Conservation (phyloP, 2,329 filamentous ascomycete species). For the Aureobasidium sp. region DNA sequence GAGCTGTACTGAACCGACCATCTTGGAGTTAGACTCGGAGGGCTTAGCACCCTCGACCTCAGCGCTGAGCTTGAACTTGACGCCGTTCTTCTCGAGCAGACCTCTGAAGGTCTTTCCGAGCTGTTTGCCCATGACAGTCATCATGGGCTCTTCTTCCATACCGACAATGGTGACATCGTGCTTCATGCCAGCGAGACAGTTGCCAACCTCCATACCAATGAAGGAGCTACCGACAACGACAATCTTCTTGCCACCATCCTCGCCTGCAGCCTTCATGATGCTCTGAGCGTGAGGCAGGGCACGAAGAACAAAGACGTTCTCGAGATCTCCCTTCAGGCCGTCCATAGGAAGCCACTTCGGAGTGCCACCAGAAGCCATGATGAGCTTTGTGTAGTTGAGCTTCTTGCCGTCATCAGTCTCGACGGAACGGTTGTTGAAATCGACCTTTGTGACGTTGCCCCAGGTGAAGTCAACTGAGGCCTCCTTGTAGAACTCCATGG, state of each 20-base stretch:
- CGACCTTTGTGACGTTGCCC: conserved; percentile 60
- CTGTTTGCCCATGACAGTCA: conserved; percentile 74
- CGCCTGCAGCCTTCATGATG: conserved; percentile 71
- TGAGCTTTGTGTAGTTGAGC: conserved; percentile 76
- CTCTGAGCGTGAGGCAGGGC: conserved; percentile 67
- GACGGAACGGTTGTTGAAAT: conserved; percentile 68
- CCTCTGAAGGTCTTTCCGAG: conserved; percentile 76
- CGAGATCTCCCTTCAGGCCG: conserved; percentile 72
- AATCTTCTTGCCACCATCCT: conserved; percentile 79
- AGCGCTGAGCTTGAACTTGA: conserved; percentile 80
- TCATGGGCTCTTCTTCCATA: conserved; percentile 78
- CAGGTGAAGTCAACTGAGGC: conserved; percentile 49
- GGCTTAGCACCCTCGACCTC: conserved; percentile 76
- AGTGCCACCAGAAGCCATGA: conserved; percentile 80
- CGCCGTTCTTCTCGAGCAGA: conserved; percentile 72
- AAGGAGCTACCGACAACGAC: conserved; percentile 90
- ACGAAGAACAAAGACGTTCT: conserved; percentile 81
- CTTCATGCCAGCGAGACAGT: conserved; percentile 63
- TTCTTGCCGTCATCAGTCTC: conserved; percentile 65
- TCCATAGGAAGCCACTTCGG: conserved; percentile 68
- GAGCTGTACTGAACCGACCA: conserved; percentile 72
- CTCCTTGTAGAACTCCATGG: conserved; percentile 67
- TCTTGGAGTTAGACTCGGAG: conserved; percentile 57
- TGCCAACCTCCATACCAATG: conserved; percentile 97
- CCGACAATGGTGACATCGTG: conserved; percentile 83